phyloP scores from a whole-genome alignment of 1,139 yeast species.

The Trichomonascaceae sp. region DNA sequence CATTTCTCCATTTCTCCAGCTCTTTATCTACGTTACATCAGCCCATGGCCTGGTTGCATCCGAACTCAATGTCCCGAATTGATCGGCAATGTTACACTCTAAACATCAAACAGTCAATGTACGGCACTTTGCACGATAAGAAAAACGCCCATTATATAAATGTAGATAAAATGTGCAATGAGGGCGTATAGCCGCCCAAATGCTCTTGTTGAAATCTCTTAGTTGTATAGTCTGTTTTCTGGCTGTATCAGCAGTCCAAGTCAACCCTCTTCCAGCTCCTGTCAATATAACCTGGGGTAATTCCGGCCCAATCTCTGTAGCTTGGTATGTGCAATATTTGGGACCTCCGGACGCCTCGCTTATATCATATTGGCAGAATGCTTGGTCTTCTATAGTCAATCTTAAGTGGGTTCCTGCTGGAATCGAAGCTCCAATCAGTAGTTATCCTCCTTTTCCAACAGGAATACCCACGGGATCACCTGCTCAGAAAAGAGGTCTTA shows the following conservation, averaged over 20 bases:
- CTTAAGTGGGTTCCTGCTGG: slow-evolving; percentile 23
- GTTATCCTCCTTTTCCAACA: slow-evolving; percentile 23
- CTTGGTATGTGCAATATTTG: neutral
- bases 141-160: neutral
- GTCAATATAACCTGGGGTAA: slow-evolving; percentile 22
- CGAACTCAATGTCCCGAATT: neutral
- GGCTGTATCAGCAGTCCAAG: slow-evolving; percentile 15
- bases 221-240: neutral
- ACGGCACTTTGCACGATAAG: neutral
- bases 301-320: slow-evolving; percentile 17
- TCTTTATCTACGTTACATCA: neutral
- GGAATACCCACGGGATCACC: slow-evolving; percentile 5
- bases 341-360: slow-evolving; percentile 16
- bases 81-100: neutral
- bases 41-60: neutral
- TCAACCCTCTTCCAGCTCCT: slow-evolving; percentile 26
- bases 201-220: neutral
- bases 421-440: slow-evolving; percentile 19
- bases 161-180: neutral
- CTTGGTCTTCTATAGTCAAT: slow-evolving; percentile 15
- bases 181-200: neutral
- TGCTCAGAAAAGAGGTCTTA: slow-evolving; percentile 6
- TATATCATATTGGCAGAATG: slow-evolving; percentile 18
- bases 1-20: neutral
- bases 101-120: neutral